Conservation (phyloP, 2,329 filamentous ascomycete species). For the Fusarium metavorans region DNA sequence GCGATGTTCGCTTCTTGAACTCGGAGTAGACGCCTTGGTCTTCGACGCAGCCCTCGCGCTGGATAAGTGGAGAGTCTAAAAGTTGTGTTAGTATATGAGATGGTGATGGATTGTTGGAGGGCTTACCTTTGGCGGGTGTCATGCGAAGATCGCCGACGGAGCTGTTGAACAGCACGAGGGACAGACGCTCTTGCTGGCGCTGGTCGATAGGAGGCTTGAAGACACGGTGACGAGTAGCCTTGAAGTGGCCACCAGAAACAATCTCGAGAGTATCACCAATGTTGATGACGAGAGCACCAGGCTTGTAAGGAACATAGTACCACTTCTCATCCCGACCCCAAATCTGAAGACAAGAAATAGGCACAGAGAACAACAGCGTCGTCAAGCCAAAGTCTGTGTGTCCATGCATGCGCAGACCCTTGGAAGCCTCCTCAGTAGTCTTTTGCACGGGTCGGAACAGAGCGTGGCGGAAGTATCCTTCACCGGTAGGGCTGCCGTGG, state of each 20-base stretch:
- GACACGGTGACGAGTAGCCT: conserved; percentile 35
- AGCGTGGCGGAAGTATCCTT: conserved; percentile 37
- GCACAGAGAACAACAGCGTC: conserved; percentile 30
- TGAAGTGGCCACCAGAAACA: conserved; percentile 36
- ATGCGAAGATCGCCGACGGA: conserved; percentile 58
- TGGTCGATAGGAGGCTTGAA: conserved; percentile 34
- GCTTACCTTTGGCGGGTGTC: conserved; percentile 49
- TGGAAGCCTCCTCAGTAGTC: conserved; percentile 31
- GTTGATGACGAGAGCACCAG: conserved; percentile 36
- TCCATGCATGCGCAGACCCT: conserved; percentile 36
- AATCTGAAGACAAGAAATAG: conserved; percentile 37
- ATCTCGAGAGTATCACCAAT: conserved; percentile 38
- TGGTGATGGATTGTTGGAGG: background rate
- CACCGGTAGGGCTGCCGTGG: conserved; percentile 36
- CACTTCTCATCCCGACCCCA: conserved; percentile 37
- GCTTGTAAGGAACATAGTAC: conserved; percentile 38
- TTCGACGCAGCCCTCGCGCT: conserved; percentile 55
- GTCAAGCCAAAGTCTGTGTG: conserved; percentile 36
- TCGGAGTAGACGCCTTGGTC: conserved; percentile 60
- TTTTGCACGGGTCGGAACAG: conserved; percentile 35
- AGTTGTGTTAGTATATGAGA: background rate
- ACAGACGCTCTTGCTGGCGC: conserved; percentile 53
- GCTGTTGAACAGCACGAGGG: conserved; percentile 59
- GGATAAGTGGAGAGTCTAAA: conserved; percentile 46
- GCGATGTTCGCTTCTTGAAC: conserved; percentile 56